Conservation (phyloP, 306 rosid species). For the Rubus idaeus region DNA sequence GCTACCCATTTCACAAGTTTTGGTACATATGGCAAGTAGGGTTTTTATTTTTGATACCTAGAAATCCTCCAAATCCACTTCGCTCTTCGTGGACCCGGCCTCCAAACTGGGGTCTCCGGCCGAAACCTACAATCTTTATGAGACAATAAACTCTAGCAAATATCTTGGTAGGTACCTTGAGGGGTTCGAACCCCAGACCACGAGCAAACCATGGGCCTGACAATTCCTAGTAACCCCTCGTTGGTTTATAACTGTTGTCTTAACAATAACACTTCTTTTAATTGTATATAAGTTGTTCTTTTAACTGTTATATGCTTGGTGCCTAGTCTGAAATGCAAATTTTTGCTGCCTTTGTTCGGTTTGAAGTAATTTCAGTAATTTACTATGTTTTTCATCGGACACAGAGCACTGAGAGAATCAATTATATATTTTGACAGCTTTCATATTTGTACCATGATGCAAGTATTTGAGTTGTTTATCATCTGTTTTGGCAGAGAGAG, state of each 20-base stretch:
- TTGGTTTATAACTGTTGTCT: background rate
- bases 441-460: background rate
- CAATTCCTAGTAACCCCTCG: background rate
- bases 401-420: background rate
- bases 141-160: too few species aligned
- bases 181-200: too few species aligned
- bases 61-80: too few species aligned
- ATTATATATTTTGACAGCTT: background rate
- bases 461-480: constrained; percentile 1
- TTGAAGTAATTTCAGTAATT: constrained; percentile 1
- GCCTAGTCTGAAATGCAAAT: background rate
- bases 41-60: too few species aligned
- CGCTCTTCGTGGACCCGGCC: too few species aligned
- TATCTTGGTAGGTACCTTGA: too few species aligned
- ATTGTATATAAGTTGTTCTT: background rate
- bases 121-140: too few species aligned
- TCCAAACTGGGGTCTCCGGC: too few species aligned
- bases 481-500: constrained; percentile 69
- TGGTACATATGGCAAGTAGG: background rate
- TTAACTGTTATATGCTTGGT: background rate
- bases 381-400: background rate
- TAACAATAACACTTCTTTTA: background rate
- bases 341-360: background rate
- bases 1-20: background rate
- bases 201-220: background rate